phyloP scores from a whole-genome alignment of 2,329 filamentous ascomycete genomes.

The Cytospora mali region DNA sequence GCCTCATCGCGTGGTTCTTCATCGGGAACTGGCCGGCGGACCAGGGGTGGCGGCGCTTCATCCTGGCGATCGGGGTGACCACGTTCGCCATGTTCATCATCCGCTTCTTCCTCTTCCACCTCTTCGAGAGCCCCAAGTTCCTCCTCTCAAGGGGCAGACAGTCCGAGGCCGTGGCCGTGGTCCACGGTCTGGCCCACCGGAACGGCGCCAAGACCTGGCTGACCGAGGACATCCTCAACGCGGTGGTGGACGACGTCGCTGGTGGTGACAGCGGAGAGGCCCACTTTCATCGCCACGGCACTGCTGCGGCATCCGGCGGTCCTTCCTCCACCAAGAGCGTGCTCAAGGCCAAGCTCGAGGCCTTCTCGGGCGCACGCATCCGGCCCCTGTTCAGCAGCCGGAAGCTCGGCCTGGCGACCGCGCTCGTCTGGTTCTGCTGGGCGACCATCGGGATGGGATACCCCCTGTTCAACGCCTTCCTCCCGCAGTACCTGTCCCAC shows the following conservation, averaged over 20 bases:
- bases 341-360: slow-evolving; percentile 60
- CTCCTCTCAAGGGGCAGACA: slow-evolving; percentile 76
- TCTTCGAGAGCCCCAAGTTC: slow-evolving; percentile 86
- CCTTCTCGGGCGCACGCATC: slow-evolving; percentile 69
- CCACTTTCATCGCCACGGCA: slow-evolving; percentile 7
- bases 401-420: slow-evolving; percentile 54
- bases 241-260: slow-evolving; percentile 49
- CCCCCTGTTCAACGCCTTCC: slow-evolving; percentile 85
- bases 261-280: not conserved
- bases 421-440: slow-evolving; percentile 78
- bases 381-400: slow-evolving; percentile 64
- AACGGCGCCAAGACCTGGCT: slow-evolving; percentile 75
- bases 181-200: slow-evolving; percentile 75
- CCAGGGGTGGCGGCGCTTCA: slow-evolving; percentile 77
- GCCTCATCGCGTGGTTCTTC: slow-evolving; percentile 74
- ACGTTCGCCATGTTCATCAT: slow-evolving; percentile 78
- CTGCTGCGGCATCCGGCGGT: slow-evolving; percentile 15
- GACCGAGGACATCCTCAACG: slow-evolving; percentile 68
- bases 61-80: slow-evolving; percentile 69
- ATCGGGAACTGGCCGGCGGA: slow-evolving; percentile 69
- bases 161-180: slow-evolving; percentile 75
- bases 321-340: slow-evolving; percentile 42
- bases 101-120: slow-evolving; percentile 78
- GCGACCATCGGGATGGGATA: slow-evolving; percentile 83
- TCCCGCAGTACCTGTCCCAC: slow-evolving; percentile 80